Percentiles rank a stretch among this genome's conserved stretches.
Evolutionary conservation across 257 asterid species (phyloP).

Genomic region (Haberlea rhodopensis): DNA sequence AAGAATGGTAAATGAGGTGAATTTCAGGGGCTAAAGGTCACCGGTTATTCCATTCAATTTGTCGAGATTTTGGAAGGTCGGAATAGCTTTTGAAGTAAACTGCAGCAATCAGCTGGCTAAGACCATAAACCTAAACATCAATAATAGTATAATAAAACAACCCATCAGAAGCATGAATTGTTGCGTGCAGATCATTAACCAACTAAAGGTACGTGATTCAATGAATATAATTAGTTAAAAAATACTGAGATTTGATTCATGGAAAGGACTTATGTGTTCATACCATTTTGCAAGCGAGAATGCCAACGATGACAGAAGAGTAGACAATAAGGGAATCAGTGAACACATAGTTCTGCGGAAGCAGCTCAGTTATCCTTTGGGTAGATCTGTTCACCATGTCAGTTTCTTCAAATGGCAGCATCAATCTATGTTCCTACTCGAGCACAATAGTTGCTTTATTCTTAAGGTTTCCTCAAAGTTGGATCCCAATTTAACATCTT

Average conservation of each 20-base stretch:
- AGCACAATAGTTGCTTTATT: conserved; percentile 3
- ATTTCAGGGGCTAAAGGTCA: conserved; percentile 24
- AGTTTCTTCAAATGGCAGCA: conserved; percentile 33
- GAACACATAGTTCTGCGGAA: conserved; percentile 44
- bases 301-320: conserved; percentile 53
- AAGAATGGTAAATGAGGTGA: conserved; percentile 5
- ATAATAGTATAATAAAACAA: conserved; percentile 1
- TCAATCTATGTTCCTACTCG: conserved; percentile 25
- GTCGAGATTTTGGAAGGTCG: conserved; percentile 46
- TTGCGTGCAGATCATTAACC: neutral
- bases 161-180: neutral
- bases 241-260: conserved; percentile 2
- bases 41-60: conserved; percentile 89
- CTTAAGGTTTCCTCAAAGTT: neutral
- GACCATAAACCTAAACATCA: conserved; percentile 62
- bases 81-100: conserved; percentile 57
- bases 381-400: conserved; percentile 44
- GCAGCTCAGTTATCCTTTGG: conserved; percentile 45
- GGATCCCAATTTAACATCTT: conserved; percentile 10
- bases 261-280: conserved; percentile 1
- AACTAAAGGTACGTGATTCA: neutral
- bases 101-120: conserved; percentile 49
- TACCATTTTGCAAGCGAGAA: conserved; percentile 72
- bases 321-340: conserved; percentile 45
- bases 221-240: neutral